These are phyloP conservation scores for Mortierella sp. DNA, from an alignment of 371 early-diverging fungal genomes.

Conservation along the genomic window DNA sequence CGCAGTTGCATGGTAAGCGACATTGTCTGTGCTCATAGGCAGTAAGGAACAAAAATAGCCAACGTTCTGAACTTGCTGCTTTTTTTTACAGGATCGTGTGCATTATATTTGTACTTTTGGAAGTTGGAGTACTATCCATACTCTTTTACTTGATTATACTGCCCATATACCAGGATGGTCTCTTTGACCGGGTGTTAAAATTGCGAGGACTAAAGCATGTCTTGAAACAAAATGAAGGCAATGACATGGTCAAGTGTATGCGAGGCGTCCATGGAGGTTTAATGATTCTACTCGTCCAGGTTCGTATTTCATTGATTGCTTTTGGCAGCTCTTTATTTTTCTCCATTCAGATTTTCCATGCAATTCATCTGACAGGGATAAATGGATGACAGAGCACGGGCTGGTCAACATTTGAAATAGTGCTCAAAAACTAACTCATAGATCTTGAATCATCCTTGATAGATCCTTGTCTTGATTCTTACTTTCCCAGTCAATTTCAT, in stretches of 20 bases:
- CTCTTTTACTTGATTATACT: constrained; percentile 66
- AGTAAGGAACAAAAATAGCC: neutral
- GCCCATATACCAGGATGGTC: constrained; percentile 68
- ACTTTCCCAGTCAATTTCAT: constrained; percentile 49
- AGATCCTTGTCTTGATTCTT: constrained; percentile 43
- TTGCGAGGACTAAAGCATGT: constrained; percentile 64
- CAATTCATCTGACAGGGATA: neutral
- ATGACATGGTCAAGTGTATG: constrained; percentile 50
- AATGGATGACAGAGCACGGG: neutral
- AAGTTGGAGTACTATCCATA: constrained; percentile 64
- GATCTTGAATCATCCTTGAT: constrained; percentile 6
- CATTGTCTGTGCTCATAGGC: neutral
- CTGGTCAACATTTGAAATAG: neutral
- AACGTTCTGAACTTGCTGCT: neutral
- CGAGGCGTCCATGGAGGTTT: constrained; percentile 49
- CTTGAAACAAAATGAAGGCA: constrained; percentile 55
- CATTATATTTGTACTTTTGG: constrained; percentile 67
- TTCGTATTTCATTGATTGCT: neutral
- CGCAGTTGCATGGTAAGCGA: constrained; percentile 65
- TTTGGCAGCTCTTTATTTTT: neutral
- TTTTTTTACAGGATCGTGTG: constrained; percentile 53
- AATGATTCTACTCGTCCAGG: constrained; percentile 41
- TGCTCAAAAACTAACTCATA: neutral
- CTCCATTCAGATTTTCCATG: neutral
- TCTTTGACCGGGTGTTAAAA: constrained; percentile 69